Conservation (phyloP, 495 filamentous ascomycete genomes). For the Hypomontagnella monticulosa region DNA sequence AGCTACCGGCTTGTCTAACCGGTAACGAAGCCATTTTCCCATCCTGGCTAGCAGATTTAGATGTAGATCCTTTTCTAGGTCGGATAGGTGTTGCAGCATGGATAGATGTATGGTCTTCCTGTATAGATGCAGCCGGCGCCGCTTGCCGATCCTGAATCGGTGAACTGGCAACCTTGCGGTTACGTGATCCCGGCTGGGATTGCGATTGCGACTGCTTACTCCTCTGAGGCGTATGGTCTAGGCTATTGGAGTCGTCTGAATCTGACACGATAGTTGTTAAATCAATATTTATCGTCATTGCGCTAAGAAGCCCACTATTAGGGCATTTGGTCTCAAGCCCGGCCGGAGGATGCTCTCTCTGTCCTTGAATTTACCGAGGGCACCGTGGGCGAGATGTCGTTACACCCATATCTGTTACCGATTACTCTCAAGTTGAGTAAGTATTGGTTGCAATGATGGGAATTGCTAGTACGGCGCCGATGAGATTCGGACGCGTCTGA, state of each 20-base stretch:
- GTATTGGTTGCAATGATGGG: background rate
- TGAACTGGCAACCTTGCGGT: slow-evolving; percentile 25
- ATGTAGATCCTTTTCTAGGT: slow-evolving; percentile 13
- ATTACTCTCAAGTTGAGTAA: background rate
- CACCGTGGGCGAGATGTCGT: background rate
- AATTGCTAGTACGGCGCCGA: background rate
- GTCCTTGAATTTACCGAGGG: slow-evolving; percentile 20
- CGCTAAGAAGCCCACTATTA: background rate
- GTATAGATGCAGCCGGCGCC: slow-evolving; percentile 8
- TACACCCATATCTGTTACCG: slow-evolving; percentile 12
- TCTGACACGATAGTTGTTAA: slow-evolving; percentile 29
- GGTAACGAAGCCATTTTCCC: slow-evolving; percentile 28
- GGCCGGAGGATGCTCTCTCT: background rate
- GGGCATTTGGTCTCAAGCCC: background rate
- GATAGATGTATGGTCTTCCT: slow-evolving; percentile 18
- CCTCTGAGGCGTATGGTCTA: slow-evolving; percentile 5
- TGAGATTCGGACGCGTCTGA: slow-evolving; percentile 13
- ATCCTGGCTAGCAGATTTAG: slow-evolving; percentile 22
- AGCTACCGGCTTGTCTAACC: slow-evolving; percentile 14
- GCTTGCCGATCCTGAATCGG: slow-evolving; percentile 17
- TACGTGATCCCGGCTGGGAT: slow-evolving; percentile 22
- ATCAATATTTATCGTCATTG: slow-evolving; percentile 22
- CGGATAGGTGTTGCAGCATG: slow-evolving; percentile 29
- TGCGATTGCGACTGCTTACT: slow-evolving; percentile 21
- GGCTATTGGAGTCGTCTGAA: slow-evolving; percentile 24